Conservation (phyloP, 345 rosid species). For the Luvunga scandens region DNA sequence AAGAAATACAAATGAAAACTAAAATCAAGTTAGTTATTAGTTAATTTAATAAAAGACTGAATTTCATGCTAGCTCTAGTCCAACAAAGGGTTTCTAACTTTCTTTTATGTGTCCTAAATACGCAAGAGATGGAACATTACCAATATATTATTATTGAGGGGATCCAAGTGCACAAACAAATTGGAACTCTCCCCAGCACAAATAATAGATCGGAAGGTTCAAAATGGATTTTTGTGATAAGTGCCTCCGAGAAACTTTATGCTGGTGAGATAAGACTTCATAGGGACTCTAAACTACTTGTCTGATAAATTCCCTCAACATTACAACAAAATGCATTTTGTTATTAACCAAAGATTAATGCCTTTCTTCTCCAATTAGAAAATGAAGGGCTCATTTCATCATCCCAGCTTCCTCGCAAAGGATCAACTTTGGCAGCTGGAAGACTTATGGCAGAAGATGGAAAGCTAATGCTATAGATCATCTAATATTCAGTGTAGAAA, state of each 20-base stretch:
- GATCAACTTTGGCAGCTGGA: slow-evolving; percentile 51
- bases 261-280: slow-evolving; percentile 33
- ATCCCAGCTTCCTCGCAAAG: slow-evolving; percentile 57
- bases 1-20: no score
- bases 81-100: background rate
- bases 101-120: slow-evolving; percentile 2
- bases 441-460: slow-evolving; percentile 46
- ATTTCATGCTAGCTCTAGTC: background rate
- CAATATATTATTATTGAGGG: slow-evolving; percentile 26
- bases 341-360: background rate
- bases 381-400: slow-evolving; percentile 58
- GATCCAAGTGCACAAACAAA: slow-evolving; percentile 25
- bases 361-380: slow-evolving; percentile 34
- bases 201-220: slow-evolving; percentile 14
- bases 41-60: background rate
- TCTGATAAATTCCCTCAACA: background rate
- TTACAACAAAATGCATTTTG: background rate
- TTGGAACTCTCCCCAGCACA: slow-evolving; percentile 29
- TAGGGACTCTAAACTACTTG: background rate
- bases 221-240: slow-evolving; percentile 40
- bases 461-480: slow-evolving; percentile 33
- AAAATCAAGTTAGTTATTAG: no score
- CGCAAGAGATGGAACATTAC: slow-evolving; percentile 36
- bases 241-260: slow-evolving; percentile 31
- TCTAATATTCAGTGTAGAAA: background rate